phyloP scores from a whole-genome alignment of 192 early-diverging fungal species.

The Ambispora gerdemannii region DNA sequence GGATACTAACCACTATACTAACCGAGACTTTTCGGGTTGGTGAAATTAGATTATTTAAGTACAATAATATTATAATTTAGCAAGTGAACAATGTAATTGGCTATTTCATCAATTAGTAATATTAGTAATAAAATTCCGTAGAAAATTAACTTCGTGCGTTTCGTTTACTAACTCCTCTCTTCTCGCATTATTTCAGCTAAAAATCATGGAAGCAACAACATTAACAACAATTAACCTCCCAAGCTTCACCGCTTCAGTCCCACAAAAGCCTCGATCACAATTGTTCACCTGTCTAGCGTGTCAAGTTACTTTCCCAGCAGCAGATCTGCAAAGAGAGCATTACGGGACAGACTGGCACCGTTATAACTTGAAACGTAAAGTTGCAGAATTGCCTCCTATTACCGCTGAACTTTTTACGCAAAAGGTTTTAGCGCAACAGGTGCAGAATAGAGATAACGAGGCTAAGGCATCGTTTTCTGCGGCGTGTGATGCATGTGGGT shows the following conservation, averaged over 20 bases:
- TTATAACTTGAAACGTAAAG: slow-evolving; percentile 98
- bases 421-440: slow-evolving; percentile 66
- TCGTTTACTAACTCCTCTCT: no score
- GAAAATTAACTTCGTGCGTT: no score
- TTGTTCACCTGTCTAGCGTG: slow-evolving; percentile 85
- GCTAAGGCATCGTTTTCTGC: slow-evolving; percentile 36
- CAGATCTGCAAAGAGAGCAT: slow-evolving; percentile 88
- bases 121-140: no score
- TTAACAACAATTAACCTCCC: no score
- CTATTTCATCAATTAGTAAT: no score
- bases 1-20: no score
- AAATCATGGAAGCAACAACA: no score
- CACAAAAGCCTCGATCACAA: slow-evolving; percentile 40
- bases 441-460: slow-evolving; percentile 44
- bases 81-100: no score
- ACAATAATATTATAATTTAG: no score
- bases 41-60: no score
- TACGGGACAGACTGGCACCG: slow-evolving; percentile 97
- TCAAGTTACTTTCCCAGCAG: slow-evolving; percentile 87
- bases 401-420: slow-evolving; percentile 76
- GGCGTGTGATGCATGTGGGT: slow-evolving; percentile 45
- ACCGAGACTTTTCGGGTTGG: no score
- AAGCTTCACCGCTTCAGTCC: slow-evolving; percentile 1
- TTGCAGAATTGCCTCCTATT: slow-evolving; percentile 86
- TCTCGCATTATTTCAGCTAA: no score